Conservation (phyloP, 2,329 filamentous ascomycete species). For the Alternaria angustiovoidea region DNA sequence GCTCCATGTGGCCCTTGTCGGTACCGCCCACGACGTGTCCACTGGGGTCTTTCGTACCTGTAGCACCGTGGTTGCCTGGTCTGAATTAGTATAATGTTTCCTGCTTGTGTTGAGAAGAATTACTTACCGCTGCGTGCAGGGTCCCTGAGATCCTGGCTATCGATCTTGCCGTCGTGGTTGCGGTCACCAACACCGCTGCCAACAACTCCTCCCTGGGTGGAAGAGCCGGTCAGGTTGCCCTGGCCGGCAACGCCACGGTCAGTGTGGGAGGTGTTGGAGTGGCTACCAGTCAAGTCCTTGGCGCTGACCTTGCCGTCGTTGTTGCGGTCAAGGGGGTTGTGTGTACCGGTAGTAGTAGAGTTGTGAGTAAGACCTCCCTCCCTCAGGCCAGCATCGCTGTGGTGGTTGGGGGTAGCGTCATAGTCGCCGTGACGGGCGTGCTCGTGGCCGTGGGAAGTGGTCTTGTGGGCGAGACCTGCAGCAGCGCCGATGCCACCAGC, state of each 20-base stretch:
- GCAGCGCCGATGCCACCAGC: constrained; percentile 25
- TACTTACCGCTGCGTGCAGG: constrained; percentile 9
- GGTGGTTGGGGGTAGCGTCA: constrained; percentile 17
- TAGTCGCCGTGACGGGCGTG: constrained; percentile 31
- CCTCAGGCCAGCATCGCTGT: background rate
- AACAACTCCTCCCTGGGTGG: background rate
- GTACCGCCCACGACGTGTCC: constrained; percentile 12
- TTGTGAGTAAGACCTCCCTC: background rate
- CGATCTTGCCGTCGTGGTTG: constrained; percentile 13
- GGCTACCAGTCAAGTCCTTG: constrained; percentile 15
- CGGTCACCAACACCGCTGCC: constrained; percentile 3
- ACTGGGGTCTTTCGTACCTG: constrained; percentile 13
- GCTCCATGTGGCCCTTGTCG: constrained; percentile 8
- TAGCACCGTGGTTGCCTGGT: constrained; percentile 14
- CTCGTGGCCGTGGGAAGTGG: constrained; percentile 17
- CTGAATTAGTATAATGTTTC: background rate
- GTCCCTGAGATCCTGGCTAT: constrained; percentile 10
- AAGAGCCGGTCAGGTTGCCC: background rate
- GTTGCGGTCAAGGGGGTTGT: constrained; percentile 19
- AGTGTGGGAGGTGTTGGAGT: constrained; percentile 8
- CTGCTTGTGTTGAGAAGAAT: too few relatives aligned
- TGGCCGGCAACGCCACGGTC: constrained; percentile 6
- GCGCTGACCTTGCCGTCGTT: constrained; percentile 9
- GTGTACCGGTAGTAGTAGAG: background rate
- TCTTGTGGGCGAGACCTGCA: constrained; percentile 28